Base-by-base conservation (phyloP, 2,329 filamentous ascomycete genomes). In the Teratosphaeria viscida region DNA sequence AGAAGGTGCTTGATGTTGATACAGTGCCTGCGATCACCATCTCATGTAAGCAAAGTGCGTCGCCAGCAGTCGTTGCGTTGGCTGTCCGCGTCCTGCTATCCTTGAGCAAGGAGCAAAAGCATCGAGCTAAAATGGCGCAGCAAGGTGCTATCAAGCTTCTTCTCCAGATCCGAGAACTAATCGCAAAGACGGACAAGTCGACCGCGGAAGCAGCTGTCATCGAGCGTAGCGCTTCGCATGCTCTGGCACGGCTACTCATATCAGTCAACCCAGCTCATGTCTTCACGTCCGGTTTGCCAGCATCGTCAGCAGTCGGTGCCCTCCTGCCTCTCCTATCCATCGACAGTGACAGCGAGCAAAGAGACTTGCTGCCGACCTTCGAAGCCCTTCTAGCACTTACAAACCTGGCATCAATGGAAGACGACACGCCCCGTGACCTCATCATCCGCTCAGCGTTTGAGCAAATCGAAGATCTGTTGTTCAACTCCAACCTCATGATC, bases 121-220 rank as follows among this genome's bases (percentile, higher is more conserved):
- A 90, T 59, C 85, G 94, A 11, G 89, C 90, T 0, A 81, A 84
- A 55, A 85, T 99, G 64, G 89, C 91, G 2, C 94, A 97, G 70
- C 92, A 97, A 78, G 94, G 94, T n/a, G 90, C 89, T 1, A 83
- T 96, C 19, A 94, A 88, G 67, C 82, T 96, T 1, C 81, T 97
- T 26, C 81, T 97, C 29, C 82, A 86, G 14, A 82, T 86, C 58
- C 85, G 85, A 81, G 79, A 81, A 12, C 77, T 79, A n/a, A 79
- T 90, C 3, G 78, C 82, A 1, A 78, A 82, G 34, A 76, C 78
- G 1, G 72, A 72, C 35, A 74, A 73, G 55, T 75, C 64, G 11
- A 67, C 62, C 16, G 58, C 63, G 12, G 65, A 68, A 52, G 67
- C 69, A 5, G 56, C 63, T 6, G 57, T 67, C 23, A 70, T 72